These are phyloP conservation scores for Penicillium desertorum DNA, from an alignment of 495 filamentous ascomycete genomes.

Conservation along the genomic window DNA sequence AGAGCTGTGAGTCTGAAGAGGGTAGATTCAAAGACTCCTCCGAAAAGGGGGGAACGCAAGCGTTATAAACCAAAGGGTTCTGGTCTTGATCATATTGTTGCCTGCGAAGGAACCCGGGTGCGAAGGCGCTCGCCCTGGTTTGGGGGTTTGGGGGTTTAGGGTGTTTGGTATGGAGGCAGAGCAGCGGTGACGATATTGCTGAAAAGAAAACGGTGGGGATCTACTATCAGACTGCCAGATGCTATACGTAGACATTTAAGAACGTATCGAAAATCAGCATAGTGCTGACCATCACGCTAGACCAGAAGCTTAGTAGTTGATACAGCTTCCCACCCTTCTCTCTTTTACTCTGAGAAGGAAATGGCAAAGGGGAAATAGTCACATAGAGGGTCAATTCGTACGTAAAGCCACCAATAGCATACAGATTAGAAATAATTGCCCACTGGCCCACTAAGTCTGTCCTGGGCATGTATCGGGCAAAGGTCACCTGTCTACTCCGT, in stretches of 20 bases:
- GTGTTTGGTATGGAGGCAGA: not conserved
- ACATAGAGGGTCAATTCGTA: not conserved
- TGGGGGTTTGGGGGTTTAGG: not conserved
- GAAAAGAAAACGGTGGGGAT: not conserved
- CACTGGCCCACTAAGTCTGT: not conserved
- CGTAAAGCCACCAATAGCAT: not conserved
- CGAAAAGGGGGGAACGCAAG: not conserved
- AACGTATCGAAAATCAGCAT: not conserved
- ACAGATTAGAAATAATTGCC: no score
- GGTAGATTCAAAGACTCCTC: not conserved
- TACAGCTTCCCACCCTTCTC: not conserved
- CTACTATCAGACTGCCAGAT: not conserved
- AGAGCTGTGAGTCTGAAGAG: not conserved
- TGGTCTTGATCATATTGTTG: not conserved
- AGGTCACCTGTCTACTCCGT: not conserved
- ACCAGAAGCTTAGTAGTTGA: not conserved
- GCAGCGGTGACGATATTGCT: not conserved
- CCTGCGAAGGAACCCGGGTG: constrained; percentile 1
- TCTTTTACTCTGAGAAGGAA: not conserved
- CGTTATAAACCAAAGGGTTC: not conserved
- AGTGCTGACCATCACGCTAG: not conserved
- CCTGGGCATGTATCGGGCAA: not conserved
- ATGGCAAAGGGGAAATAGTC: not conserved
- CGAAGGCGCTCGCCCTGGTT: not conserved
- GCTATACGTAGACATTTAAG: not conserved